Evolutionary conservation across 1,284 basidiomycete species (phyloP), one percentile per base, ranked within the genome.

Genomic region (Cystobasidiaceae sp.): DNA sequence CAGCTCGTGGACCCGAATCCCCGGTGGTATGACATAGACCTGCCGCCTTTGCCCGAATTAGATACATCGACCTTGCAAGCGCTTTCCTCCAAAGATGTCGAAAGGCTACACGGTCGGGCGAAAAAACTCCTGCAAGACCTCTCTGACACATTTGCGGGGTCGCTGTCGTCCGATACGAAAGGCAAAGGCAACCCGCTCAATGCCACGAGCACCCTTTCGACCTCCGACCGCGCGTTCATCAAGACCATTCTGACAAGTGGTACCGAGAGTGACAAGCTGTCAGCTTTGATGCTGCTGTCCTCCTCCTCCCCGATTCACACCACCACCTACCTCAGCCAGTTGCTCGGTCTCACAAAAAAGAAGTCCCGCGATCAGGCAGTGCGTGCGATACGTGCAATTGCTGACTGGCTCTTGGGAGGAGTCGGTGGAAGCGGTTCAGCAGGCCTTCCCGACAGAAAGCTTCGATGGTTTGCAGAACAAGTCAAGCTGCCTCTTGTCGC

Each of bases 251-350:
- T 94, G 23, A 81, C 85, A 30, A 86, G 85, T 50, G 93, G 93
- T 70, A 98, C 96, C 1, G 84, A 97, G 21, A 91, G 90, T 25
- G 96, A 98, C 77, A 83, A 91, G 68, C 86, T 98, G 1, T 92
- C 90, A 65, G 96, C 96, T 0, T 81, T 98, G 56, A 92, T 93
- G 4, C 80, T 98, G 30, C 82, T 97, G 52, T 88, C 93, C 17
- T 90, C 96, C 75, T 88, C 87, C 66, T 90, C 89, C 56, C 94
- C 96, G 0, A 72, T 96, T 39, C 93, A 97, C 75, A 94, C 94
- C 70, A 83, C 74, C 50, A 67, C 74, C 34, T 75, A 78, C 52
- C 74, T 85, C 23, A 85, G 86, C 68, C 87, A 90, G 4, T 78
- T 97, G 45, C 87, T 90, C 68, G 84, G 81, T 8, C 78, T 71